Conservation (phyloP, 2,329 filamentous ascomycete genomes). For the Cordyceps javanica region DNA sequence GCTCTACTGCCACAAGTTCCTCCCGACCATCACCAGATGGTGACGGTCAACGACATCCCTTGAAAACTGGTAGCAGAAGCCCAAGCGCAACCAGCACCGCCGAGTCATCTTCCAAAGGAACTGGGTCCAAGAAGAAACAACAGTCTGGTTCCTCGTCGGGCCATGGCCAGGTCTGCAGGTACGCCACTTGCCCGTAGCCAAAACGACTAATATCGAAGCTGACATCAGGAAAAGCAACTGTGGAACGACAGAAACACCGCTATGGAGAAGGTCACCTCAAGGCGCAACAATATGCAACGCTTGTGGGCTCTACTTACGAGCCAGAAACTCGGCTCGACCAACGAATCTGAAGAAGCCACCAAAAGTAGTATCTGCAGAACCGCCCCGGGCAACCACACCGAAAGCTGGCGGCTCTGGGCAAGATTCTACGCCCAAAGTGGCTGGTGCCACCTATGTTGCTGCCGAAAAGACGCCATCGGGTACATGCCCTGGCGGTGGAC, state of each 20-base stretch:
- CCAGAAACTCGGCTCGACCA: constrained; percentile 82
- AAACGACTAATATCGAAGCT: not conserved
- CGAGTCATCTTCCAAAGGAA: constrained; percentile 3
- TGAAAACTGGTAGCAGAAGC: constrained; percentile 22
- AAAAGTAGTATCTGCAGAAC: constrained; percentile 38
- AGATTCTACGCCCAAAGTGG: constrained; percentile 35
- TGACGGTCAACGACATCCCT: constrained; percentile 18
- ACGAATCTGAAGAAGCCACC: constrained; percentile 81
- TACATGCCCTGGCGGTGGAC: constrained; percentile 91
- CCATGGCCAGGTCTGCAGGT: constrained; percentile 14
- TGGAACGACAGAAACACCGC: constrained; percentile 82
- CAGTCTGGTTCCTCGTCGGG: constrained; percentile 2
- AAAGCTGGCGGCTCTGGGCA: constrained; percentile 31
- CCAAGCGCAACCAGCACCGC: constrained; percentile 22
- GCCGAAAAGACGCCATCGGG: constrained; percentile 70
- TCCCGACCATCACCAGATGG: constrained; percentile 20
- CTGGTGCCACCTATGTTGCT: constrained; percentile 65
- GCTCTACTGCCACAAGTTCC: constrained; percentile 7
- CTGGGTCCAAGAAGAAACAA: constrained; percentile 10
- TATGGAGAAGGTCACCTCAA: constrained; percentile 90
- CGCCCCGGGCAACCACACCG: constrained; percentile 36
- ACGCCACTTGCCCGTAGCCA: not conserved
- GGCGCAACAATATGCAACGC: constrained; percentile 97
- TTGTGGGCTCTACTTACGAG: constrained; percentile 90
- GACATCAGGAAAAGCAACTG: constrained; percentile 64